phyloP scores from a whole-genome alignment of 305 asterid genomes.

The Rubia balearica region DNA sequence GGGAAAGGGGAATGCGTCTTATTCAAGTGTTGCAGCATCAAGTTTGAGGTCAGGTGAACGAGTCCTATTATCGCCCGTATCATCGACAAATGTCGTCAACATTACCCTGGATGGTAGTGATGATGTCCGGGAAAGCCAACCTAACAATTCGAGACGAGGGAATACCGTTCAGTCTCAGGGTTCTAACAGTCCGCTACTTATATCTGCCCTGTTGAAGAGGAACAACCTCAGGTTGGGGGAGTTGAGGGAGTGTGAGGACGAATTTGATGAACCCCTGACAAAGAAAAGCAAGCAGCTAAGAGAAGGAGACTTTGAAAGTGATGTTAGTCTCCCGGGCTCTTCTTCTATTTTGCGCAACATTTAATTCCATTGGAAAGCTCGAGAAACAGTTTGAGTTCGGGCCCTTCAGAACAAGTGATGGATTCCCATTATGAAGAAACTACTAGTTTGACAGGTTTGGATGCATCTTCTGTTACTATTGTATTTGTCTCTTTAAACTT shows the following conservation, averaged over 20 bases:
- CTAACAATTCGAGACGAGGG: conserved; percentile 17
- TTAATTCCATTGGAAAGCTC: conserved; percentile 2
- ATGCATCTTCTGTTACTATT: background rate
- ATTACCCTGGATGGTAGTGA: conserved; percentile 2
- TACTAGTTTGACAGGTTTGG: conserved; percentile 12
- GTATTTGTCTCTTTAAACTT: background rate
- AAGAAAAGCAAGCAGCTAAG: conserved; percentile 6
- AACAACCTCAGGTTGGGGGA: conserved; percentile 16
- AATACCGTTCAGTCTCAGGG: conserved; percentile 4
- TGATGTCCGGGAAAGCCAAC: conserved; percentile 19
- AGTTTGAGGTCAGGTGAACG: conserved; percentile 14
- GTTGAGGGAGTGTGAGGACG: conserved; percentile 20
- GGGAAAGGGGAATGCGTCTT: conserved; percentile 9
- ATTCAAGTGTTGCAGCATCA: conserved; percentile 4
- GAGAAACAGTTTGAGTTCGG: conserved; percentile 3
- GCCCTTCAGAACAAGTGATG: background rate
- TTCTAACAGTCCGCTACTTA: background rate
- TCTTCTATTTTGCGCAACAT: background rate
- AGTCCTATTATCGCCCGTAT: conserved; percentile 2
- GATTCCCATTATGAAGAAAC: conserved; percentile 3
- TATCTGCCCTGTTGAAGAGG: conserved; percentile 7
- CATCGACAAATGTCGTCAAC: conserved; percentile 12
- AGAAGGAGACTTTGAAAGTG: conserved; percentile 27
- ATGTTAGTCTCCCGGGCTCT: conserved; percentile 15
- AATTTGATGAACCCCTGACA: conserved; percentile 20